A percentile compares a stretch with the other conserved stretches of the same genome.
These are phyloP conservation scores for Cladosporium sp. DNA, from an alignment of 2,329 filamentous ascomycete genomes.

Conservation along the genomic window DNA sequence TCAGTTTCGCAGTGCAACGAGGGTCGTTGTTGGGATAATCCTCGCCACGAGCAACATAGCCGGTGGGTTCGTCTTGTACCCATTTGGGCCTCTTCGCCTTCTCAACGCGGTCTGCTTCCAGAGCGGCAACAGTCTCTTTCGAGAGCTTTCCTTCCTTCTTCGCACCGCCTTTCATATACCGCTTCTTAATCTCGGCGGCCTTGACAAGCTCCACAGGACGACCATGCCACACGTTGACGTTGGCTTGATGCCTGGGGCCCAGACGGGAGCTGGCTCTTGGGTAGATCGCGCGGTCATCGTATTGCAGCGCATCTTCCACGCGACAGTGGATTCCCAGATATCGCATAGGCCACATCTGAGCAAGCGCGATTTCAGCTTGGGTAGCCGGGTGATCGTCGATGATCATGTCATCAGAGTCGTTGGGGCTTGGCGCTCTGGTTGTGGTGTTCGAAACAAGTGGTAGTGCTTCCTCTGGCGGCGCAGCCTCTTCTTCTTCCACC, in stretches of 20 bases:
- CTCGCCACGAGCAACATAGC: conserved; percentile 82
- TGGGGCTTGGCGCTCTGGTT: conserved; percentile 59
- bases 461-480: conserved; percentile 71
- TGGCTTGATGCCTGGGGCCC: conserved; percentile 88
- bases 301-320: conserved; percentile 91
- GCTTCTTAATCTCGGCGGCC: conserved; percentile 80
- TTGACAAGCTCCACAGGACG: conserved; percentile 88
- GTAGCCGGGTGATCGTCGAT: conserved; percentile 67
- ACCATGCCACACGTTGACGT: conserved; percentile 81
- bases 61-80: conserved; percentile 86
- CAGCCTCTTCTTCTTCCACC: conserved; percentile 65
- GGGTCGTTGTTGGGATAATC: conserved; percentile 73
- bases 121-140: conserved; percentile 75
- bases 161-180: conserved; percentile 63
- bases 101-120: conserved; percentile 79
- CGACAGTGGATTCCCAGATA: conserved; percentile 96
- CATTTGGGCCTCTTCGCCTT: conserved; percentile 85
- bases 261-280: conserved; percentile 91
- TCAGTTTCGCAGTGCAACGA: conserved; percentile 70
- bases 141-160: conserved; percentile 77
- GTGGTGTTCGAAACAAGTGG: conserved; percentile 57
- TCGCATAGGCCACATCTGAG: conserved; percentile 92
- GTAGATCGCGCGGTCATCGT: conserved; percentile 91
- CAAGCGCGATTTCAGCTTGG: conserved; percentile 85
- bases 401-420: conserved; percentile 52